These are phyloP conservation scores for Onygenales sp. DNA, from an alignment of 2,329 filamentous ascomycete genomes.

Conservation along the genomic window DNA sequence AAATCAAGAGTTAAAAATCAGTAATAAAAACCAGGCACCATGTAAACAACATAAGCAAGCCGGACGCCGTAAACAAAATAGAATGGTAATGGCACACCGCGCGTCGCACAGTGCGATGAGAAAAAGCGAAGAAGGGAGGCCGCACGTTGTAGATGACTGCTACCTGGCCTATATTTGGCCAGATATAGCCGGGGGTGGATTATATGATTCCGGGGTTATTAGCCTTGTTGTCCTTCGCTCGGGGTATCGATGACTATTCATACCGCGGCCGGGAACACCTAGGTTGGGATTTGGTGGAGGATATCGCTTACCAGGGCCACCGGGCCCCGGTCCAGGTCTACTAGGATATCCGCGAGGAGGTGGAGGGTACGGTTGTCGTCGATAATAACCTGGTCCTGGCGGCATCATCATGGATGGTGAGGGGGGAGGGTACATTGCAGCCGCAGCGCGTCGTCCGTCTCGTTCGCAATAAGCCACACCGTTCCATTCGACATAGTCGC, in stretches of 20 bases:
- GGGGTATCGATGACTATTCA: constrained; percentile 30
- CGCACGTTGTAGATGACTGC: no score
- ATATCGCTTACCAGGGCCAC: constrained; percentile 3
- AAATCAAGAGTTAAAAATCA: not conserved
- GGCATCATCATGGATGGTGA: constrained; percentile 22
- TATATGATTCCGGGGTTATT: constrained; percentile 33
- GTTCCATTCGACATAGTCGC: constrained; percentile 86
- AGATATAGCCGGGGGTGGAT: constrained; percentile 9
- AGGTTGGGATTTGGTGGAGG: constrained; percentile 1
- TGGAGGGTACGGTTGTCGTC: constrained; percentile 6
- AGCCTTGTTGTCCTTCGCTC: constrained; percentile 40
- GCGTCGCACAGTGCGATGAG: no score
- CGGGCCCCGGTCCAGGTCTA: constrained; percentile 13
- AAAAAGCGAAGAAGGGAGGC: no score
- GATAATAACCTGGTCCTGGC: constrained; percentile 10
- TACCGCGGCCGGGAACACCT: not conserved
- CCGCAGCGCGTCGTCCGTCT: constrained; percentile 59
- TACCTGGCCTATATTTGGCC: not conserved
- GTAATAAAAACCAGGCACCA: not conserved
- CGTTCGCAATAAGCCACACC: constrained; percentile 76
- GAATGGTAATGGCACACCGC: not conserved
- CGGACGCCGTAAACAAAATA: not conserved
- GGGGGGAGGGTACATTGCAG: constrained; percentile 29
- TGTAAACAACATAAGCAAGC: not conserved
- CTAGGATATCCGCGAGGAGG: constrained; percentile 7